Evolutionary conservation across 495 filamentous ascomycete genomes (phyloP).

Genomic region (Copromyces sp.): DNA sequence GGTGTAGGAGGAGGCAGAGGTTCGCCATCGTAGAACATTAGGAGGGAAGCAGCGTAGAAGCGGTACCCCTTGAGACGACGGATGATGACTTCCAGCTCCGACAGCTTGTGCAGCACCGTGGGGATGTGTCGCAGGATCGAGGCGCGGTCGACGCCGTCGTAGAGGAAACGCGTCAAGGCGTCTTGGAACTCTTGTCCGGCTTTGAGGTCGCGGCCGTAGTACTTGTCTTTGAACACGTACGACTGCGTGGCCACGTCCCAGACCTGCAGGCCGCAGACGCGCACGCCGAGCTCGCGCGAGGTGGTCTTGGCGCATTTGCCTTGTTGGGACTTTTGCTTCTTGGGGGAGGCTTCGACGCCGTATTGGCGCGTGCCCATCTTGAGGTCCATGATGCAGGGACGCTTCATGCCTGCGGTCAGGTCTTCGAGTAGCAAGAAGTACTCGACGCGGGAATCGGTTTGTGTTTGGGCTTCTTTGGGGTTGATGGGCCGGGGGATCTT

Average conservation of each 20-base stretch:
- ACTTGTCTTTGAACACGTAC: conserved; percentile 92
- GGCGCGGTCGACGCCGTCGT: conserved; percentile 71
- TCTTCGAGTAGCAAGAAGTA: conserved; percentile 96
- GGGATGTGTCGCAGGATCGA: conserved; percentile 80
- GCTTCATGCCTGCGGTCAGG: conserved; percentile 91
- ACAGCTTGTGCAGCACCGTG: conserved; percentile 71
- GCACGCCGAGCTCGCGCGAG: conserved; percentile 80
- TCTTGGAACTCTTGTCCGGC: conserved; percentile 84
- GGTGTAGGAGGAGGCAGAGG: conserved; percentile 13
- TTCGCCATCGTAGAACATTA: conserved; percentile 89
- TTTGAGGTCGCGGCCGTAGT: conserved; percentile 84
- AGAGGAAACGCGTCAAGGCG: conserved; percentile 80
- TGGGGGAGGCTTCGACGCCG: conserved; percentile 82
- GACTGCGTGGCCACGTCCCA: conserved; percentile 79
- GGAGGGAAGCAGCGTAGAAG: conserved; percentile 88
- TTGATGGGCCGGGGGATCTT: conserved; percentile 45
- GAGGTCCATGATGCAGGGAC: conserved; percentile 90
- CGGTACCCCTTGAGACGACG: conserved; percentile 70
- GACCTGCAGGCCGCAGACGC: conserved; percentile 90
- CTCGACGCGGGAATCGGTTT: conserved; percentile 56
- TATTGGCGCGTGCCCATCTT: conserved; percentile 99
- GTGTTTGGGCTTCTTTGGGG: conserved; percentile 69
- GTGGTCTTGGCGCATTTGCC: conserved; percentile 89
- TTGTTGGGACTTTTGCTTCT: conserved; percentile 87
- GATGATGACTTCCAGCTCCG: conserved; percentile 73